These are phyloP conservation scores for Helotiales sp. DNA, from an alignment of 2,329 filamentous ascomycete genomes.

Conservation along the genomic window DNA sequence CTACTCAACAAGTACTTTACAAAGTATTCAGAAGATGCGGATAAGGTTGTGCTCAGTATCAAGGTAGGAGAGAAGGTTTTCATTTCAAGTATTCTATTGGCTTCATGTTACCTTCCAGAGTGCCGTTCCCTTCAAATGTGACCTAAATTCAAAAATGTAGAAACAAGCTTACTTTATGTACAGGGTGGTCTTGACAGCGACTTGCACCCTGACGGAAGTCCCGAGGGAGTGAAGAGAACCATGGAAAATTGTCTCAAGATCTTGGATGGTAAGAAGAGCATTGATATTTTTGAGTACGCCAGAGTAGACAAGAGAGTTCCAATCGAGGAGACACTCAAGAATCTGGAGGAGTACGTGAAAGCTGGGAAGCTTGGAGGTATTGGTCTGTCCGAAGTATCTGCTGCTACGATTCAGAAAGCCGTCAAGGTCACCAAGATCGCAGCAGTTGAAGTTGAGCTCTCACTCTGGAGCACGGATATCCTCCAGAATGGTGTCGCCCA, in stretches of 20 bases:
- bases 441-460: constrained; percentile 49
- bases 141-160: background rate
- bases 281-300: constrained; percentile 47
- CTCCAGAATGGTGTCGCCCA: constrained; percentile 40
- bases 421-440: constrained; percentile 41
- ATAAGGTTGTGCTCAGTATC: constrained; percentile 60
- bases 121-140: no score
- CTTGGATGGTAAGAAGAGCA: constrained; percentile 48
- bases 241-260: constrained; percentile 56
- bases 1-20: constrained; percentile 50
- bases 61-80: constrained; percentile 40
- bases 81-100: background rate
- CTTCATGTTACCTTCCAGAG: no score
- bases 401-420: constrained; percentile 42
- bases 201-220: constrained; percentile 49
- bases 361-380: constrained; percentile 46
- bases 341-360: constrained; percentile 39
- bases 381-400: constrained; percentile 44
- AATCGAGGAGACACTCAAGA: constrained; percentile 40
- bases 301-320: constrained; percentile 47
- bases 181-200: constrained; percentile 42
- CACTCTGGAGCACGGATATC: constrained; percentile 40
- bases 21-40: constrained; percentile 62
- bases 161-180: background rate
- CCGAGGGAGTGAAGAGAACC: constrained; percentile 54